Percentiles rank a stretch among this genome's conserved stretches.
Evolutionary conservation across 257 asterid genomes (phyloP).

Genomic region (Parsonsia alboflavescens): DNA sequence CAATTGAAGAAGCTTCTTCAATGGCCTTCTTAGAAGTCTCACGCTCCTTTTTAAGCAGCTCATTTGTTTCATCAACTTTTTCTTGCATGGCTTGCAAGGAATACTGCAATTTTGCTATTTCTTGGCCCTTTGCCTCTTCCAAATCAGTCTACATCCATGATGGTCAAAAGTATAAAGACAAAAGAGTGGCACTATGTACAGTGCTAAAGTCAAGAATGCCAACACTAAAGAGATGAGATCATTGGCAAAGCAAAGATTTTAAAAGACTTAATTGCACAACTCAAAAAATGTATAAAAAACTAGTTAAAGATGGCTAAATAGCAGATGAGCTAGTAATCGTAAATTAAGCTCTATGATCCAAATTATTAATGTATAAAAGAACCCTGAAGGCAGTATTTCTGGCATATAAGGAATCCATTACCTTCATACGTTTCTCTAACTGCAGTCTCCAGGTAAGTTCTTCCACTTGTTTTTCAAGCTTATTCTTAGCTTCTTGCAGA

Average conservation of each 20-base stretch:
- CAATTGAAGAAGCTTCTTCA: constrained; percentile 71
- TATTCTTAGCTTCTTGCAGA: constrained; percentile 92
- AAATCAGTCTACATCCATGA: constrained; percentile 56
- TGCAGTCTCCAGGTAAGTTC: constrained; percentile 90
- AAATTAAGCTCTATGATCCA: not conserved
- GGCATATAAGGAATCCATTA: constrained; percentile 30
- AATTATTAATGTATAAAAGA: not conserved
- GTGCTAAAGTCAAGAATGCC: not conserved
- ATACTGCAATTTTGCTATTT: constrained; percentile 65
- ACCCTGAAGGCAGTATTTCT: not conserved
- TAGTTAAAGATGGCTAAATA: not conserved
- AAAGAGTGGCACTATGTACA: not conserved
- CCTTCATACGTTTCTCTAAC: constrained; percentile 95
- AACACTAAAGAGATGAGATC: not conserved
- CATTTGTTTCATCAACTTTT: constrained; percentile 76
- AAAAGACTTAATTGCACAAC: not conserved
- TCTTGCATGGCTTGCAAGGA: constrained; percentile 62
- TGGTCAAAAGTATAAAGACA: constrained; percentile 8
- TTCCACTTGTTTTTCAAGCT: constrained; percentile 98
- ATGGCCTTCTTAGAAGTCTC: constrained; percentile 84
- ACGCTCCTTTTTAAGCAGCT: constrained; percentile 67
- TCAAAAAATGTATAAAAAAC: not conserved
- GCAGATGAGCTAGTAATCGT: not conserved
- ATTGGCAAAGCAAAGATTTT: not conserved
- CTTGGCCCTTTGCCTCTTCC: constrained; percentile 79